Conservation (phyloP, 768 basidiomycete genomes). For the Xerocomus potaroensis region DNA sequence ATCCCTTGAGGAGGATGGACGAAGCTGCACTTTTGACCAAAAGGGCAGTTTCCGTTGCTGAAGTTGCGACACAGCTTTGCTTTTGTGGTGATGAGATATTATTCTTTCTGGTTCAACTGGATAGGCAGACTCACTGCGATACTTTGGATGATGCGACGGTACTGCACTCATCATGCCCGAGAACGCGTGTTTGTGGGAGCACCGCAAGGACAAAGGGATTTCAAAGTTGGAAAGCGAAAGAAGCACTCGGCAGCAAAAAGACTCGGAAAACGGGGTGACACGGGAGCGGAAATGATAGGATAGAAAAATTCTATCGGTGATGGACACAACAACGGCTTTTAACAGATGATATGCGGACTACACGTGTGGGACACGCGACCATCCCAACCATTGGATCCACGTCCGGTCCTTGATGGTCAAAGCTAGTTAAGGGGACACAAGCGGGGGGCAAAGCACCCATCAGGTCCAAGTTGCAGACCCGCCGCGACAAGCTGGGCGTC, state of each 20-base stretch:
- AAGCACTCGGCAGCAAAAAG: neutral
- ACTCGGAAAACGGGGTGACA: conserved; percentile 1
- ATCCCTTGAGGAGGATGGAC: conserved; percentile 27
- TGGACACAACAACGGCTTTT: conserved; percentile 20
- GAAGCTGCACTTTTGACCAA: conserved; percentile 37
- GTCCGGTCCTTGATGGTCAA: conserved; percentile 9
- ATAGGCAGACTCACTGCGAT: conserved; percentile 28
- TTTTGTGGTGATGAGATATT: conserved; percentile 11
- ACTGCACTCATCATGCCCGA: conserved; percentile 5
- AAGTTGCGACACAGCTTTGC: conserved; percentile 38
- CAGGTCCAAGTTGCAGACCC: conserved; percentile 1
- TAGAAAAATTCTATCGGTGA: conserved; percentile 21
- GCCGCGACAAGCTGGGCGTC: neutral
- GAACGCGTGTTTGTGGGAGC: conserved; percentile 4
- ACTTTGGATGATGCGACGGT: conserved; percentile 20
- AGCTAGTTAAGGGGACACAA: conserved; percentile 8
- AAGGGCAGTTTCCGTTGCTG: conserved; percentile 33
- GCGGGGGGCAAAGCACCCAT: conserved; percentile 11
- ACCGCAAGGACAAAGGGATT: neutral
- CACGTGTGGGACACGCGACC: conserved; percentile 33
- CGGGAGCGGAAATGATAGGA: conserved; percentile 7
- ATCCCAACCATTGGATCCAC: conserved; percentile 19
- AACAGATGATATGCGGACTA: conserved; percentile 27
- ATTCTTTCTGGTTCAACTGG: neutral
- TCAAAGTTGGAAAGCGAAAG: neutral